Base-by-base conservation (phyloP, 768 basidiomycete species). In the Mycena sanguinolenta region DNA sequence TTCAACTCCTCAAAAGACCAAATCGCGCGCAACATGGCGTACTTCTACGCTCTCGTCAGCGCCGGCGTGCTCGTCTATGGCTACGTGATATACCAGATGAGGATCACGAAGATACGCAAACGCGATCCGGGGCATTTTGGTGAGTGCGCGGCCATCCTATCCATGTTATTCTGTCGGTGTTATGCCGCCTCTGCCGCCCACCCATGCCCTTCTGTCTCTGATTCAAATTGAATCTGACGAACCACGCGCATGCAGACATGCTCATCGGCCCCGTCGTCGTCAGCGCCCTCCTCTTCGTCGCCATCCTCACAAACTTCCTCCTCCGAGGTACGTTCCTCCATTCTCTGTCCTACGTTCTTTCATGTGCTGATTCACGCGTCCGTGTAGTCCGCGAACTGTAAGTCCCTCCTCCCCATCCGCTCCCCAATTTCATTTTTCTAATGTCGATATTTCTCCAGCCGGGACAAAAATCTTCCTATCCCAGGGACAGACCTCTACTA, bases 71-170 rank as follows among this genome's bases (percentile, higher is more conserved):
- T 96, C 74, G 92, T 95, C 2, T 99, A 99, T 79, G 95, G 94
- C 0, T 98, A 94, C 80, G 81, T 80, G 1, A 81, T 98, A 50
- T 98, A 97, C 77, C 95, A 98, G 78, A 87, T 91, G 69, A 89
- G 98, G 53, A 90, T 98, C 63, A 92, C 92, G 55, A 92, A 96
- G 90, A 99, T 99, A 71, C 92, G 93, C 16, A 89, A 91, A 71
- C 86, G 97, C 55, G 94, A 96, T 80, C 92, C 95, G 30, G 93
- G 95, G 0, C 90, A 93, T 75, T 98, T 98, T 73, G 96, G 96
- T 98, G 64, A 52, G 85, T 46, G 7, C 39, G 14, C 39, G n/a
- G n/a, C n/a, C n/a, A n/a, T n/a, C n/a, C n/a, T n/a, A n/a, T n/a
- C n/a, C n/a, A n/a, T n/a, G n/a, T n/a, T n/a, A n/a, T n/a, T n/a